Conservation (phyloP, 225 moss, liverwort and hornwort genomes). For the Takakia lepidozioides region DNA sequence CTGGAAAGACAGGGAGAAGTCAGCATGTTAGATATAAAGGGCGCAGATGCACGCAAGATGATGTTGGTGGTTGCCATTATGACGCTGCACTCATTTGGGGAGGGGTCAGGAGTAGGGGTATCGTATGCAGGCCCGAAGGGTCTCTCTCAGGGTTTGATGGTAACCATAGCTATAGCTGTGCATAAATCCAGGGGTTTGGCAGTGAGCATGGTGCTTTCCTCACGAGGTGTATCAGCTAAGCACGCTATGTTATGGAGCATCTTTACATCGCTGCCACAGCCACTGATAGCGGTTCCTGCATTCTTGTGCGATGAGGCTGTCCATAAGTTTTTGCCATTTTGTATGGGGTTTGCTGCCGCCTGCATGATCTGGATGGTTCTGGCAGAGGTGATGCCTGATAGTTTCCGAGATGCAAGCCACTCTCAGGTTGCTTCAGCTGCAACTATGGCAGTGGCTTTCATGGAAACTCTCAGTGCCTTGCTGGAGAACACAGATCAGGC, state of each 20-base stretch:
- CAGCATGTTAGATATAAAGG: constrained; percentile 88
- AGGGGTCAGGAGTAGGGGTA: constrained; percentile 95
- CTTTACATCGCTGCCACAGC: constrained; percentile 95
- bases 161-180: constrained; percentile 92
- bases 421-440: constrained; percentile 90
- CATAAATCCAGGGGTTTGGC: constrained; percentile 96
- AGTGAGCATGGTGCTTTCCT: constrained; percentile 86
- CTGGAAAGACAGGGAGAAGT: constrained; percentile 76
- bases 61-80: constrained; percentile 87
- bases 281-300: constrained; percentile 88
- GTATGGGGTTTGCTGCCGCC: constrained; percentile 95
- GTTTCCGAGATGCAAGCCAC: constrained; percentile 83
- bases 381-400: constrained; percentile 93
- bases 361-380: constrained; percentile 99
- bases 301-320: constrained; percentile 92
- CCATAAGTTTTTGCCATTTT: constrained; percentile 78
- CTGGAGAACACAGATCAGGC: constrained; percentile 44
- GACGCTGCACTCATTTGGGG: constrained; percentile 93
- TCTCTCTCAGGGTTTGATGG: constrained; percentile 82
- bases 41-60: constrained; percentile 87
- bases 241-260: constrained; percentile 92
- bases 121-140: constrained; percentile 92
- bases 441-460: constrained; percentile 80
- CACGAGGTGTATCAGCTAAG: constrained; percentile 69
- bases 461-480: constrained; percentile 89